Percentiles rank a stretch among this genome's conserved stretches.
phyloP scores from a whole-genome alignment of 2,329 filamentous ascomycete species.

The Anisogramma anomala region DNA sequence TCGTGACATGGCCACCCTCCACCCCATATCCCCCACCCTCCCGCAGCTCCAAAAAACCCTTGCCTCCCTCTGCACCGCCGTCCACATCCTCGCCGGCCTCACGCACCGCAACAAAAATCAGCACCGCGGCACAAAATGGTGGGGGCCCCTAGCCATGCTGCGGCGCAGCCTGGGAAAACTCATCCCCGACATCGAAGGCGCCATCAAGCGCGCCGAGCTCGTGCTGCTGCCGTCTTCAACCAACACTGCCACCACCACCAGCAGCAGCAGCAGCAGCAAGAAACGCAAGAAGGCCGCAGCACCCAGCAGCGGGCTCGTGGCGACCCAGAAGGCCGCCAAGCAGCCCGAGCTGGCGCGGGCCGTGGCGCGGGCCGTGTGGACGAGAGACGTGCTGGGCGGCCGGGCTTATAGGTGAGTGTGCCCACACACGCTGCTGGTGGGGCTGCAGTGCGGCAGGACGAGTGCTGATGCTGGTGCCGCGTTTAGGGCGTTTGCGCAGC shows the following conservation, averaged over 20 bases:
- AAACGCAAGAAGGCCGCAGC: slow-evolving; percentile 2
- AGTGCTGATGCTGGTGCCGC: too few species aligned
- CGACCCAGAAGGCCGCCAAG: neutral
- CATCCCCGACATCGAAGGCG: slow-evolving; percentile 23
- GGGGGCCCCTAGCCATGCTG: slow-evolving; percentile 58
- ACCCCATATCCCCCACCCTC: neutral
- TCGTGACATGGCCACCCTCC: neutral
- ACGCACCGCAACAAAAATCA: slow-evolving; percentile 85
- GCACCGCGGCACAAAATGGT: slow-evolving; percentile 74
- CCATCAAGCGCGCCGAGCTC: slow-evolving; percentile 14
- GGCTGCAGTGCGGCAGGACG: too few species aligned
- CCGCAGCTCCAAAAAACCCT: slow-evolving; percentile 13
- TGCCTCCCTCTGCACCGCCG: slow-evolving; percentile 27
- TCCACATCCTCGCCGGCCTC: slow-evolving; percentile 56
- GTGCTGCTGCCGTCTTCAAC: slow-evolving; percentile 7
- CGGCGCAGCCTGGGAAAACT: slow-evolving; percentile 54
- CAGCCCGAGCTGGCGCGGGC: slow-evolving; percentile 9
- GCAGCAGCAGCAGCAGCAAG: too few species aligned
- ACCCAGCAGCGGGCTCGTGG: too few species aligned
- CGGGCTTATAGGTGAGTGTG: slow-evolving; percentile 36
- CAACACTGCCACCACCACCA: too few species aligned
- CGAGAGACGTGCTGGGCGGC: slow-evolving; percentile 29
- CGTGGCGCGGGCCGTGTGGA: slow-evolving; percentile 25
- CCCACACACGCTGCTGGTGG: too few species aligned
- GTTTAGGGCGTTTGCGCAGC: slow-evolving; percentile 57